Evolutionary conservation across 306 rosid species (phyloP).

Genomic region (Pyrus betulifolia): DNA sequence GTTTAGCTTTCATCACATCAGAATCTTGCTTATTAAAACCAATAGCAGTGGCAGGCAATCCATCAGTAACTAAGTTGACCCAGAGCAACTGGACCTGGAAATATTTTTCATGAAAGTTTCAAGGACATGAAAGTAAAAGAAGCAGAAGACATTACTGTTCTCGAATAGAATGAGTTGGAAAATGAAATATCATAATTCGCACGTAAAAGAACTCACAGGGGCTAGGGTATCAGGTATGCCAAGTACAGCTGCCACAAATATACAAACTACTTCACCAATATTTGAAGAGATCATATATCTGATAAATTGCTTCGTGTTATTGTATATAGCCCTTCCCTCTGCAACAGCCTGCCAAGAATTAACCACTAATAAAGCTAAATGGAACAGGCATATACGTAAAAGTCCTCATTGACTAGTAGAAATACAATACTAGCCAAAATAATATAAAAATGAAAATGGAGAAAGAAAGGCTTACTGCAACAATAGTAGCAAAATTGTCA

Average conservation of each 20-base stretch:
- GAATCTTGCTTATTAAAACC: slow-evolving; percentile 96
- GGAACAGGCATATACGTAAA: neutral
- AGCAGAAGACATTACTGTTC: neutral
- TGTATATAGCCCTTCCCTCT: slow-evolving; percentile 97
- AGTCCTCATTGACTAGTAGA: neutral
- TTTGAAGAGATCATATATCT: slow-evolving; percentile 99
- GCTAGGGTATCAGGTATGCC: slow-evolving; percentile 98
- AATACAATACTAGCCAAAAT: neutral
- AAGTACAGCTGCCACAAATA: slow-evolving; percentile 97
- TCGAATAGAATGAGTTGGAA: slow-evolving; percentile 10
- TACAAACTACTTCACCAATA: slow-evolving; percentile 98
- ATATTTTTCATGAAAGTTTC: neutral
- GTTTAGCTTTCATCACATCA: slow-evolving; percentile 95
- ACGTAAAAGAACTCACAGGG: slow-evolving; percentile 58
- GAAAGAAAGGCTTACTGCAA: slow-evolving; percentile 57
- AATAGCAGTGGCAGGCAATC: slow-evolving; percentile 97
- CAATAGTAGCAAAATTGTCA: slow-evolving; percentile 94
- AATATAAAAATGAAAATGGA: neutral
- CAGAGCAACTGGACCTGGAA: slow-evolving; percentile 92
- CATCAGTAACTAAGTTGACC: slow-evolving; percentile 98
- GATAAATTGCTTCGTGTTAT: slow-evolving; percentile 91
- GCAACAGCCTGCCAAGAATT: slow-evolving; percentile 73
- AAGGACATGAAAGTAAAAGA: neutral
- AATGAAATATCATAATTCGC: slow-evolving; percentile 4
- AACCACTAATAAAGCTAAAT: slow-evolving; percentile 20